phyloP scores from a whole-genome alignment of 164 flowering plant genomes.

The Chimonanthus praecox region DNA sequence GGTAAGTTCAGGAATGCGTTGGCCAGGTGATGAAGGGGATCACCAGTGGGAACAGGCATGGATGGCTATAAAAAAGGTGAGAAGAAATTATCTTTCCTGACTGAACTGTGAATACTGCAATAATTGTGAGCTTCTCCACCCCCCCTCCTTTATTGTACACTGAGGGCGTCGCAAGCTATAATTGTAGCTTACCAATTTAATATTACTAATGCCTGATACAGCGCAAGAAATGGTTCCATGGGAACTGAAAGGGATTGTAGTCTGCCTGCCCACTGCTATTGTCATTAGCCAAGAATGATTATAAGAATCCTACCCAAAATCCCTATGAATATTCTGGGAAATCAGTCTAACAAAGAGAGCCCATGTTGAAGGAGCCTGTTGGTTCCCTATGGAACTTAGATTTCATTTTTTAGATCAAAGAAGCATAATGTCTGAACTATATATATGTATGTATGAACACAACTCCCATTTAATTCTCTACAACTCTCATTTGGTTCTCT shows the following conservation, averaged over 20 bases:
- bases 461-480: too few species aligned
- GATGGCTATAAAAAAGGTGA: slow-evolving; percentile 90
- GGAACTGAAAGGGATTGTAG: neutral
- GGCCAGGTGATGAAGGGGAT: slow-evolving; percentile 98
- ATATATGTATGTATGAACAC: too few species aligned
- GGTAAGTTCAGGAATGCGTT: slow-evolving; percentile 83
- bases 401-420: too few species aligned
- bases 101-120: neutral
- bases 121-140: neutral
- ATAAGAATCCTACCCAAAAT: too few species aligned
- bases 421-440: too few species aligned
- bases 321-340: neutral
- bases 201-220: too few species aligned
- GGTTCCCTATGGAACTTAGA: neutral
- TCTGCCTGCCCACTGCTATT: too few species aligned
- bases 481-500: too few species aligned
- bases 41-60: slow-evolving; percentile 92
- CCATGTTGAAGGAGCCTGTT: neutral
- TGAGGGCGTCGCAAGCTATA: neutral
- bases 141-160: neutral
- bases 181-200: too few species aligned
- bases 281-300: too few species aligned
- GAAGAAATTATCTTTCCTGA: neutral
- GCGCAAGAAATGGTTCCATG: neutral
- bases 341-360: neutral